Evolutionary conservation across 306 rosid species (phyloP).

Genomic region (Pterocarpus santalinus): DNA sequence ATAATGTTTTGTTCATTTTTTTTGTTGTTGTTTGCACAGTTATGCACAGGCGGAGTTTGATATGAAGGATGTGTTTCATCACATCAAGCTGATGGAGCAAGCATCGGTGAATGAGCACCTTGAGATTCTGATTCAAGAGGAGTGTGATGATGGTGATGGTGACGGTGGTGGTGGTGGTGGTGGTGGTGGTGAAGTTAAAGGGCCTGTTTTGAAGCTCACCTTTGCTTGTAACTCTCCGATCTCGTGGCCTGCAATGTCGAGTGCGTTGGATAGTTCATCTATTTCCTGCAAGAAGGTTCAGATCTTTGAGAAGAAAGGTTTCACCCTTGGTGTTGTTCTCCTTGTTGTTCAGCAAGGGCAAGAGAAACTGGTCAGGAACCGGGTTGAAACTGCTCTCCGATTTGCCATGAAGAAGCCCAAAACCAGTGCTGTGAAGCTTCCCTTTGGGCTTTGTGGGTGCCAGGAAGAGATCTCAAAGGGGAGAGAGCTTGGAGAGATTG

Average conservation of each 20-base stretch:
- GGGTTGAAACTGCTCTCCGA: slow-evolving; percentile 80
- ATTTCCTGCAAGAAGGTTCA: slow-evolving; percentile 89
- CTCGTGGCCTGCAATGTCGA: slow-evolving; percentile 86
- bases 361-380: slow-evolving; percentile 67
- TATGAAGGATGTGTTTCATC: slow-evolving; percentile 97
- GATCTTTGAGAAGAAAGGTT: slow-evolving; percentile 90
- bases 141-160: slow-evolving; percentile 46
- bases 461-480: slow-evolving; percentile 85
- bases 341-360: slow-evolving; percentile 70
- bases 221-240: slow-evolving; percentile 87
- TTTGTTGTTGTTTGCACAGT: slow-evolving; percentile 50
- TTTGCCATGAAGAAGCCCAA: slow-evolving; percentile 78
- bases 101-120: slow-evolving; percentile 79
- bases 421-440: slow-evolving; percentile 73
- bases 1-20: not conserved
- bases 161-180: too few relatives aligned
- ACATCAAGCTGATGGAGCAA: slow-evolving; percentile 89
- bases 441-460: slow-evolving; percentile 96
- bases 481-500: slow-evolving; percentile 74
- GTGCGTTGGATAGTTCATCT: slow-evolving; percentile 71
- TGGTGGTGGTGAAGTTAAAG: slow-evolving; percentile 56
- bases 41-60: slow-evolving; percentile 93
- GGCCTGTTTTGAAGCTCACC: slow-evolving; percentile 73
- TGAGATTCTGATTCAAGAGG: slow-evolving; percentile 83
- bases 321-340: slow-evolving; percentile 77